A percentile compares a stretch with the other conserved stretches of the same genome.
Evolutionary conservation across 306 rosid species (phyloP).

Genomic region (Mucuna pruriens): DNA sequence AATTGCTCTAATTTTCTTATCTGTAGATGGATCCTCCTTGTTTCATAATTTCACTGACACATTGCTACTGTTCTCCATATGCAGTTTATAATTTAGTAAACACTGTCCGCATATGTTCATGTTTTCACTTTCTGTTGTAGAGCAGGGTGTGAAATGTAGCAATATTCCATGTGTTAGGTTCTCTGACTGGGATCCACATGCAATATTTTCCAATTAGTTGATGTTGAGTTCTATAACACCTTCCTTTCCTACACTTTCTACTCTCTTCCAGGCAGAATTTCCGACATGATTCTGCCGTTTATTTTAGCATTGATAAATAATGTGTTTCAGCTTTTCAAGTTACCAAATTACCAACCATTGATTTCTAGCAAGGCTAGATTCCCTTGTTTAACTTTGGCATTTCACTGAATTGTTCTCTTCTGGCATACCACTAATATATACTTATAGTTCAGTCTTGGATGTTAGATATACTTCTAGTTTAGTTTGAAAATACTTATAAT

Average conservation of each 20-base stretch:
- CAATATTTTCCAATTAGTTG: background rate
- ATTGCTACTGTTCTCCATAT: background rate
- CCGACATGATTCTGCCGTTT: background rate
- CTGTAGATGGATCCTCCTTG: background rate
- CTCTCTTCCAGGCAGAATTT: background rate
- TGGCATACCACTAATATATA: background rate
- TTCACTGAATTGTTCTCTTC: background rate
- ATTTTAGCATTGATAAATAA: background rate
- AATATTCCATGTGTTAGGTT: background rate
- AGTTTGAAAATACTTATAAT: background rate
- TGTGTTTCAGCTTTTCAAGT: background rate
- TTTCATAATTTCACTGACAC: background rate
- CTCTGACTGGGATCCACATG: background rate
- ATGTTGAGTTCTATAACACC: background rate
- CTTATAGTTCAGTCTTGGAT: background rate
- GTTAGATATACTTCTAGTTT: background rate
- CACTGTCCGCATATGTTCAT: background rate
- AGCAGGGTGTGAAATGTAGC: background rate
- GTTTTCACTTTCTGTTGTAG: conserved; percentile 15
- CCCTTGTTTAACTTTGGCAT: conserved; percentile 13
- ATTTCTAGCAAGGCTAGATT: too few relatives aligned
- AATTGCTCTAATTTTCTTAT: conserved; percentile 1
- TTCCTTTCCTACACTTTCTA: background rate
- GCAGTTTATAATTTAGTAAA: background rate
- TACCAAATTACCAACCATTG: too few relatives aligned